phyloP scores from a whole-genome alignment of 495 filamentous ascomycete species.

The Neurospora pannonica region DNA sequence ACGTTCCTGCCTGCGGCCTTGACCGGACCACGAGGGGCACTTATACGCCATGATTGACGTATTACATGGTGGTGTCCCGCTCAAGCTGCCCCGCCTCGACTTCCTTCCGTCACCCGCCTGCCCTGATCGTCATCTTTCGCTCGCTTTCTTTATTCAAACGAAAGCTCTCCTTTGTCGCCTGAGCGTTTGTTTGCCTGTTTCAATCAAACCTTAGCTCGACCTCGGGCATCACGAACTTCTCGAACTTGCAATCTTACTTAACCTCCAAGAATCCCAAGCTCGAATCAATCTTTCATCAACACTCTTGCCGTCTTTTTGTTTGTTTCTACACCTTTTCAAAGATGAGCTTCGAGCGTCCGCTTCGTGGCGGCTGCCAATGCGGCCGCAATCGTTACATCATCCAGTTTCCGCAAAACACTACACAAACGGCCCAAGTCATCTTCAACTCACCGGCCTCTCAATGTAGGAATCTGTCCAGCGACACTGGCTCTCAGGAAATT shows the following conservation, averaged over 20 bases:
- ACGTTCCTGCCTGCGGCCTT: neutral
- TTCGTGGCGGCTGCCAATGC: slow-evolving; percentile 74
- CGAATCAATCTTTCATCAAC: neutral
- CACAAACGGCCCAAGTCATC: slow-evolving; percentile 49
- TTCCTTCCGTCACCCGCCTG: neutral
- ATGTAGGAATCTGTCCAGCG: slow-evolving; percentile 41
- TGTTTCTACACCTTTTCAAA: neutral
- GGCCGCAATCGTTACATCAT: slow-evolving; percentile 77
- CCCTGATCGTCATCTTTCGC: neutral
- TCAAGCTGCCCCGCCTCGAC: neutral
- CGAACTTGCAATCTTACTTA: neutral
- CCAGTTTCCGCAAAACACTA: slow-evolving; percentile 47
- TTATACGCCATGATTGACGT: neutral
- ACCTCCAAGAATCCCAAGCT: neutral
- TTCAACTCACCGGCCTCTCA: slow-evolving; percentile 57
- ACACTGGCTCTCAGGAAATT: neutral
- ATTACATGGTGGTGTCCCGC: neutral
- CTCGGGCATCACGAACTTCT: neutral
- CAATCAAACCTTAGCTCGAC: neutral
- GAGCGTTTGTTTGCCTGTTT: neutral
- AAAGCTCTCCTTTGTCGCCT: neutral
- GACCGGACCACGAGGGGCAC: neutral
- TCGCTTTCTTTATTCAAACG: neutral
- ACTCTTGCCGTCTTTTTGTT: neutral
- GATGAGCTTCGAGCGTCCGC: slow-evolving; percentile 40